Conservation (phyloP, 2,329 filamentous ascomycete genomes). For the Xylogone sp. region DNA sequence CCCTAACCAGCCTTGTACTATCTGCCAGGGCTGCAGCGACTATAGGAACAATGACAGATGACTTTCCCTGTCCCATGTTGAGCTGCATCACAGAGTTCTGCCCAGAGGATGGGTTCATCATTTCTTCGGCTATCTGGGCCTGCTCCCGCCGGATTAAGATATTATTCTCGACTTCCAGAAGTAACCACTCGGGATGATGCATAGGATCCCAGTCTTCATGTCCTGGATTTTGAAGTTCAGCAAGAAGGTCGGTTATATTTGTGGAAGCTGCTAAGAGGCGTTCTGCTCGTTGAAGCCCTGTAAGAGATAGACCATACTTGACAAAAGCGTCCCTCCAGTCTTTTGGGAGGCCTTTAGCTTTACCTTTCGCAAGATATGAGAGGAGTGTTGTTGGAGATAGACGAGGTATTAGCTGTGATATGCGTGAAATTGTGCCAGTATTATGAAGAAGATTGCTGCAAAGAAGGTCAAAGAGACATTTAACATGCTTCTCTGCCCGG, state of each 20-base stretch:
- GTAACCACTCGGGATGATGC: conserved; percentile 53
- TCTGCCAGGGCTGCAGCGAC: conserved; percentile 52
- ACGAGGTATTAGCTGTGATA: conserved; percentile 19
- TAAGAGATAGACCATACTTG: conserved; percentile 36
- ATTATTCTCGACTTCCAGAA: conserved; percentile 61
- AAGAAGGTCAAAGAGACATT: too few relatives aligned
- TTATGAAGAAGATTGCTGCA: too few relatives aligned
- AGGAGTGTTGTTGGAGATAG: conserved; percentile 32
- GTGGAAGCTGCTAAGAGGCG: conserved; percentile 30
- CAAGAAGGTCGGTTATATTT: conserved; percentile 30
- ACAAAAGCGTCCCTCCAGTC: conserved; percentile 34
- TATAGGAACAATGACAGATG: conserved; percentile 65
- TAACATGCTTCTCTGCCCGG: too few relatives aligned
- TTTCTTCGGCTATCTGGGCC: conserved; percentile 50
- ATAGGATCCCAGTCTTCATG: conserved; percentile 52
- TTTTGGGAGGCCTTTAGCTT: conserved; percentile 13
- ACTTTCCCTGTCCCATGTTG: conserved; percentile 71
- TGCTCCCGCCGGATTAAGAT: conserved; percentile 60
- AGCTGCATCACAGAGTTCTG: conserved; percentile 58
- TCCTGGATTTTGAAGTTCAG: conserved; percentile 45
- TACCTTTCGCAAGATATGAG: conserved; percentile 18
- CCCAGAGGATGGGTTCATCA: conserved; percentile 39
- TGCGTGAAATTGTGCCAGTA: too few relatives aligned
- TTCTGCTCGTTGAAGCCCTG: conserved; percentile 34
- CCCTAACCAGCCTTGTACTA: conserved; percentile 44